Evolutionary conservation across 495 filamentous ascomycete genomes (phyloP).

Genomic region (Podospora tetraspora): DNA sequence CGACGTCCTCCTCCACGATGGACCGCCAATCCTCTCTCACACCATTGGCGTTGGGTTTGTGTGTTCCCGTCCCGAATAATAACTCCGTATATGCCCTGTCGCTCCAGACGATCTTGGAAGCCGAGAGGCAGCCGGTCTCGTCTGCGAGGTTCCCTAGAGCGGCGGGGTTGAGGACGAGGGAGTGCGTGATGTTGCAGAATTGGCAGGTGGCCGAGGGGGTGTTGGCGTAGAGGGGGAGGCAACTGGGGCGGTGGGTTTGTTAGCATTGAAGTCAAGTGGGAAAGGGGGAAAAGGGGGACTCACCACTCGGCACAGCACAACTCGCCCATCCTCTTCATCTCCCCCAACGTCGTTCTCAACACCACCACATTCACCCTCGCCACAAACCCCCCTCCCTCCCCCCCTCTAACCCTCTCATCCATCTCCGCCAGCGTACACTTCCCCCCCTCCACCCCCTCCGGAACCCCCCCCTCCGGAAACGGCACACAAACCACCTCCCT

Average conservation of each 20-base stretch:
- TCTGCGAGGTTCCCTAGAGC: conserved; percentile 50
- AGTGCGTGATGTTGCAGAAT: conserved; percentile 43
- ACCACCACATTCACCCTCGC: conserved; percentile 57
- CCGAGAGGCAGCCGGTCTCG: conserved; percentile 47
- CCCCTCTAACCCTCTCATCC: conserved; percentile 48
- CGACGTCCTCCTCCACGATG: conserved; percentile 32
- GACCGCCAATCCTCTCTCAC: conserved; percentile 1
- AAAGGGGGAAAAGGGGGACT: conserved; percentile 4
- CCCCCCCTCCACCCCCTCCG: conserved; percentile 39
- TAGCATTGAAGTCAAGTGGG: background rate
- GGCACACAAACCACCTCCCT: conserved; percentile 50
- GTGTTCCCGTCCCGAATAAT: conserved; percentile 36
- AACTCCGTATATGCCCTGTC: conserved; percentile 50
- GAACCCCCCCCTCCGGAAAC: conserved; percentile 47
- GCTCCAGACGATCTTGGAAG: conserved; percentile 50
- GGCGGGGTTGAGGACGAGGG: conserved; percentile 50
- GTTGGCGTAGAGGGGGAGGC: conserved; percentile 53
- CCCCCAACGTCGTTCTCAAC: conserved; percentile 47
- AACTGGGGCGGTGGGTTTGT: conserved; percentile 32
- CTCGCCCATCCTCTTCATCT: conserved; percentile 41
- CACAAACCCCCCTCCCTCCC: conserved; percentile 41
- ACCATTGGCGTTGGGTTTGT: background rate
- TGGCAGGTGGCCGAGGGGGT: conserved; percentile 42
- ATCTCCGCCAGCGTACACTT: conserved; percentile 56
- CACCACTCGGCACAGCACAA: conserved; percentile 56